Percentiles rank a stretch among this genome's conserved stretches.
Conservation (phyloP, 208 protist species). For the Wallacemonas collosoma region DNA sequence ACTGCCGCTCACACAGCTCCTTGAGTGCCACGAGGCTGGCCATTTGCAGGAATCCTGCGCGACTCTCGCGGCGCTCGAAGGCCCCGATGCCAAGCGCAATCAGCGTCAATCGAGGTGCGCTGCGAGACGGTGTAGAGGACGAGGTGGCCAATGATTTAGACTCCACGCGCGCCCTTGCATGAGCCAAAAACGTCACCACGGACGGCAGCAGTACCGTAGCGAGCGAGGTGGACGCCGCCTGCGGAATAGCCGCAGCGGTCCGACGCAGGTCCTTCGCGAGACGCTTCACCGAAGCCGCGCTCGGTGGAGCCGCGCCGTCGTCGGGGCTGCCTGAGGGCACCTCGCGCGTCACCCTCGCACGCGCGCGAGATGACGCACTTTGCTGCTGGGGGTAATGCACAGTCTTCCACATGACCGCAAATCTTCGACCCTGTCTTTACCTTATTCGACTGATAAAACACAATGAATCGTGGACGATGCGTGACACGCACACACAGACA, state of each 20-base stretch:
- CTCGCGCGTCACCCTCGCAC: neutral
- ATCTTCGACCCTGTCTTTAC: neutral
- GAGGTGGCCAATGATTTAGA: neutral
- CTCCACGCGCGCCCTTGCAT: neutral
- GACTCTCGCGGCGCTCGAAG: constrained; percentile 39
- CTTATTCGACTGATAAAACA: too few relatives aligned
- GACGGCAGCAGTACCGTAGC: neutral
- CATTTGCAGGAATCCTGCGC: constrained; percentile 58
- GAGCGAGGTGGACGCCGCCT: neutral
- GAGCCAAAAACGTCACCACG: neutral
- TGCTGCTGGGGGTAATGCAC: constrained; percentile 27
- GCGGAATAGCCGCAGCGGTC: constrained; percentile 17
- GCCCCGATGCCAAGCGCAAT: constrained; percentile 59
- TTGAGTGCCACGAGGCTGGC: constrained; percentile 42
- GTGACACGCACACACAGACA: too few relatives aligned
- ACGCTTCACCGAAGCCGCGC: constrained; percentile 3
- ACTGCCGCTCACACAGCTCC: constrained; percentile 13
- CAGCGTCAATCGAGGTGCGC: constrained; percentile 6
- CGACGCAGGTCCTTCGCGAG: constrained; percentile 28
- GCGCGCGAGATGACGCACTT: neutral
- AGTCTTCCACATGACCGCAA: constrained; percentile 26
- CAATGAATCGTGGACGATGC: too few relatives aligned
- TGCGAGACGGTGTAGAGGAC: neutral
- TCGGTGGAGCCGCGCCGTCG: neutral
- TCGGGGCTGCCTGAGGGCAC: neutral